phyloP scores from a whole-genome alignment of 2,329 filamentous ascomycete genomes.

The Trichoderma atroviride region DNA sequence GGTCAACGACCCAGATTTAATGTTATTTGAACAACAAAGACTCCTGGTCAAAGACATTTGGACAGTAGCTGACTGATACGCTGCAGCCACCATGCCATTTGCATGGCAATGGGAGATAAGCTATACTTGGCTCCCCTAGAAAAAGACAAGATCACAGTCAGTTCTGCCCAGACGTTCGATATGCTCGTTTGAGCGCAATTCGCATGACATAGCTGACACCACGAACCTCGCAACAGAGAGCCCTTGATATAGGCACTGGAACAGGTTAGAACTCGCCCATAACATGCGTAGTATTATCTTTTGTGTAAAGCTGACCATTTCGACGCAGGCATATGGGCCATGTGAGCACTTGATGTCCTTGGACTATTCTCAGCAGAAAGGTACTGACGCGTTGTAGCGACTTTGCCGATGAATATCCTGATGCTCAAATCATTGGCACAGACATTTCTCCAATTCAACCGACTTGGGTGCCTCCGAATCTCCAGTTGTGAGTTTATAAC shows the following conservation, averaged over 20 bases:
- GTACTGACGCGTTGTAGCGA: conserved; percentile 55
- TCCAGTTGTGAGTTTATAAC: conserved; percentile 20
- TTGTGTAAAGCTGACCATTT: neutral
- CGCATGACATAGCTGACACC: neutral
- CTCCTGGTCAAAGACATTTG: neutral
- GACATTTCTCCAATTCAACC: conserved; percentile 62
- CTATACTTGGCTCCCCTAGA: conserved; percentile 32
- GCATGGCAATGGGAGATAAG: conserved; percentile 35
- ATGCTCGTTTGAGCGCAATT: neutral
- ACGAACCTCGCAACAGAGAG: conserved; percentile 27
- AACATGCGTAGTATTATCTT: neutral
- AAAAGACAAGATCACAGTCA: conserved; percentile 21
- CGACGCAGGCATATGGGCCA: conserved; percentile 25
- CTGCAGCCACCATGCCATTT: conserved; percentile 31
- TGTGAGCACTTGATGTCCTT: conserved; percentile 24
- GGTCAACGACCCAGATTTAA: neutral
- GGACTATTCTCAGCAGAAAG: conserved; percentile 45
- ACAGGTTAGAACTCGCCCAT: conserved; percentile 26
- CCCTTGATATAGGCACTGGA: conserved; percentile 37
- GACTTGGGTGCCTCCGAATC: conserved; percentile 45
- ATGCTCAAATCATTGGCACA: conserved; percentile 51
- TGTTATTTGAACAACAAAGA: neutral
- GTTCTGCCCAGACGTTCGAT: neutral
- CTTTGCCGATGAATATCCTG: conserved; percentile 47
- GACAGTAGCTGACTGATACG: neutral